Conservation (phyloP, 2,329 filamentous ascomycete genomes). For the Clarireedia paspali region DNA sequence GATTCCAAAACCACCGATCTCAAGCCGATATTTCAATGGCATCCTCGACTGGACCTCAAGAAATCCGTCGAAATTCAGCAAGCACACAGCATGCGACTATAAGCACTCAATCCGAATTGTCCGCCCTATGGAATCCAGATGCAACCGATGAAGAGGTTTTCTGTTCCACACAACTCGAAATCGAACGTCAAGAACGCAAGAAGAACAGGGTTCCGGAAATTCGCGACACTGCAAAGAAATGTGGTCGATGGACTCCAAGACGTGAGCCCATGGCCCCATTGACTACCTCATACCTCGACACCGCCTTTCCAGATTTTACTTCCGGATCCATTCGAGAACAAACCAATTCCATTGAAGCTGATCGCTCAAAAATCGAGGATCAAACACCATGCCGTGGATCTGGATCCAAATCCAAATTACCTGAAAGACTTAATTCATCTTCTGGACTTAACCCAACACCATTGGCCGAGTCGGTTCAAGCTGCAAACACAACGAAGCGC, state of each 20-base stretch:
- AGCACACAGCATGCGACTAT: constrained; percentile 4
- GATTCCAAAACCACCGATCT: background rate
- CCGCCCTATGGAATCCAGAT: background rate
- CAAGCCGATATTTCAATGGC: background rate
- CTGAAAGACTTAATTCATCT: background rate
- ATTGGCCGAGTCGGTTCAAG: background rate
- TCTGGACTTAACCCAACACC: background rate
- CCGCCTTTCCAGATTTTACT: constrained; percentile 41
- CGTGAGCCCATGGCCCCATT: constrained; percentile 34
- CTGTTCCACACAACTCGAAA: constrained; percentile 3
- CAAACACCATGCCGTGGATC: constrained; percentile 14
- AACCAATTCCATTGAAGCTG: constrained; percentile 48
- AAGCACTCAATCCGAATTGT: background rate
- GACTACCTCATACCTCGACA: constrained; percentile 35
- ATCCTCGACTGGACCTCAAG: background rate
- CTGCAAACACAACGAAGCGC: constrained; percentile 4
- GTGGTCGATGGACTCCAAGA: constrained; percentile 23
- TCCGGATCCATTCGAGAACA: constrained; percentile 35
- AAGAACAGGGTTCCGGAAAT: constrained; percentile 22
- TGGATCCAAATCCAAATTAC: constrained; percentile 3
- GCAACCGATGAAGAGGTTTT: constrained; percentile 1
- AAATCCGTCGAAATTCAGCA: background rate
- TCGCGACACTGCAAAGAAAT: constrained; percentile 30
- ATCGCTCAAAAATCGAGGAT: constrained; percentile 37
- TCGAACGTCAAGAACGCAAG: background rate